Base-by-base conservation (phyloP, 108 stramenopile species). In the Pseudonitzschia multiseries region DNA sequence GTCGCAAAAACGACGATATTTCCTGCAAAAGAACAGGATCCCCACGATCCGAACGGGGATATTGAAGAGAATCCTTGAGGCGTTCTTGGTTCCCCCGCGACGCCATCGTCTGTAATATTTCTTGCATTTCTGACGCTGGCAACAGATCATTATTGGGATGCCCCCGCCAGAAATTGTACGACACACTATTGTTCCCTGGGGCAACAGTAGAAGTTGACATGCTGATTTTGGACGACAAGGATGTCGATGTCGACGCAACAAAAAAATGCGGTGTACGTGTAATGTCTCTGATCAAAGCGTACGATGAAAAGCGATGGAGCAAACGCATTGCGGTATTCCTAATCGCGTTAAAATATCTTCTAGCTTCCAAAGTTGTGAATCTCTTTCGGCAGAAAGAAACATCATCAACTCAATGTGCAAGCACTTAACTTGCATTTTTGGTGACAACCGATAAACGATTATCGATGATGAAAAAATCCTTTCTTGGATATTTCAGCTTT, bases 81-180 rank as follows among this genome's bases (percentile, higher is more conserved):
- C 62, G 71, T 36, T 79, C 72, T 22, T 74, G 32, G 51, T 27
- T 62, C 28, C n/a, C 61, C 27, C 4, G 70, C 21, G 50, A 42
- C n/a, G 43, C 22, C 21, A 84, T 53, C 18, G 60, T 53, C 48
- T 64, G 21, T 56, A 86, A 68, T 8, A 88, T 69, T 32, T 72
- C 63, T 66, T 81, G 59, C 74, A 89, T 83, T 64, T 82, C 86
- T 24, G 76, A 9, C 10, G 69, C 48, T 28, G 88, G 88, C 8
- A 89, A 48, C 28, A 84, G 72, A 0, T 70, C 56, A 18, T 52
- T 27, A 66, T 89, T 89, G 9, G 88, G 88, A 73, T 89, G 88
- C 14, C 88, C 88, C 53, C 81, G 71, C n/a, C 71, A 81, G 62
- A 88, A 77, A 76, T 88, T 75, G 68, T 64, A 64, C 57, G 61